phyloP scores from a whole-genome alignment of 371 early-diverging fungal genomes.

The Mitosporidium daphniae region DNA sequence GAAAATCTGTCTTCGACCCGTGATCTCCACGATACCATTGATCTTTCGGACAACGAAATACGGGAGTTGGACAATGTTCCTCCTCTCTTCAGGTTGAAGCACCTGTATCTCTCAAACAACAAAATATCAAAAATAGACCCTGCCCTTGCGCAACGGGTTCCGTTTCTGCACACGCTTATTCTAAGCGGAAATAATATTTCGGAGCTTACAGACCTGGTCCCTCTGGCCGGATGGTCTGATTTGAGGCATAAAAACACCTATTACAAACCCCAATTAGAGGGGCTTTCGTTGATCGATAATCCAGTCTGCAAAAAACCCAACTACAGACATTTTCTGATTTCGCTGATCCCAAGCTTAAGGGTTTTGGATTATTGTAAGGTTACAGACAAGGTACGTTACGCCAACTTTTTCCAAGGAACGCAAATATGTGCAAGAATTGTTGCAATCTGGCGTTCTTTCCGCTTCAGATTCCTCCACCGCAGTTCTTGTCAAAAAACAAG shows the following conservation, averaged over 20 bases:
- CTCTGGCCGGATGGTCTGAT: constrained; percentile 13
- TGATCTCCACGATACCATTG: constrained; percentile 59
- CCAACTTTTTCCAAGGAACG: too few species aligned
- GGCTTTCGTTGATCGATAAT: constrained; percentile 37
- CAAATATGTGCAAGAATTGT: too few species aligned
- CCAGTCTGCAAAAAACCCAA: constrained; percentile 34
- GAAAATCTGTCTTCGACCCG: constrained; percentile 63
- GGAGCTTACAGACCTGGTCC: constrained; percentile 42
- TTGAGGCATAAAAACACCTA: too few species aligned
- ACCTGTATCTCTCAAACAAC: constrained; percentile 37
- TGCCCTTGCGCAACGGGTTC: constrained; percentile 17
- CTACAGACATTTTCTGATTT: constrained; percentile 38
- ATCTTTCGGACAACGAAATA: constrained; percentile 60
- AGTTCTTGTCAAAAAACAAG: too few species aligned
- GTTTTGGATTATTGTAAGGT: constrained; percentile 44
- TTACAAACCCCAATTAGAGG: too few species aligned
- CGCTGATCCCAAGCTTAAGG: constrained; percentile 26
- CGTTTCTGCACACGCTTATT: constrained; percentile 31
- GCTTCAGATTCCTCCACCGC: too few species aligned
- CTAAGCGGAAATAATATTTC: constrained; percentile 37
- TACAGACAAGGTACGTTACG: constrained; percentile 16
- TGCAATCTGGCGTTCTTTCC: too few species aligned
- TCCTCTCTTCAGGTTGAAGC: constrained; percentile 25
- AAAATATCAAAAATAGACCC: constrained; percentile 31
- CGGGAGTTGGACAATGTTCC: constrained; percentile 50